Base-by-base conservation (phyloP, 495 filamentous ascomycete genomes). In the Aspergillus nidulans region DNA sequence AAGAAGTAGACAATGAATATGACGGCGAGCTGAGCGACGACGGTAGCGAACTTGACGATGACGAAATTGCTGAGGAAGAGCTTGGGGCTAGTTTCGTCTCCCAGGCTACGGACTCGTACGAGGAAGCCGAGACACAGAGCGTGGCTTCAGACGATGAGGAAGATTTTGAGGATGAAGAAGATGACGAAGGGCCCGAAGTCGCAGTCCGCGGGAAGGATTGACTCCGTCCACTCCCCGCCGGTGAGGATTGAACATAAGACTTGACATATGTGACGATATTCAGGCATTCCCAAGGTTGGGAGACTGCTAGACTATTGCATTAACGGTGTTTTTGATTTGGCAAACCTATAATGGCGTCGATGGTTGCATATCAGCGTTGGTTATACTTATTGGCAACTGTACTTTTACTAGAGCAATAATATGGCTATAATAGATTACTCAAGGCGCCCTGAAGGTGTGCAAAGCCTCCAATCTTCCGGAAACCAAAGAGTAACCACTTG, bases 81-180 rank as follows among this genome's bases (percentile, higher is more conserved):
- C 69, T 85, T 53, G 82, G 63, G 15, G 82, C 84, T 50, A 86
- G 82, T 60, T 86, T 81, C 53, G 70, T 87, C 36, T 84, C 83
- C 0, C 72, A 77, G 12, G 76, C 75, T 45, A 79, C 79, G n/a
- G 69, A 49, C 18, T 20, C 71, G 15, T 79, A 81, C 30, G 64
- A 78, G 16, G 74, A 81, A 23, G 73, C 69, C 16, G 60, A 61
- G n/a, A 65, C 69, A 23, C 75, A 76, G 7, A 73, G 75, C 10
- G 34, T 69, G 21, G 67, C 72, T 34, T 69, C 67, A 5, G 63
- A 70, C 6, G 69, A 53, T 8, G 62, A 59, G 52, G 36, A 55
- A 10, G 47, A 51, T 0, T 3, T 45, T 21, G 50, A 58, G 13
- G 49, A 50, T 1, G 53, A 53, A 12, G 60, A 63, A 6, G 62